A percentile compares a stretch with the other conserved stretches of the same genome.
phyloP scores from a whole-genome alignment of 345 rosid genomes.

The Diplotaxis tenuifolia region DNA sequence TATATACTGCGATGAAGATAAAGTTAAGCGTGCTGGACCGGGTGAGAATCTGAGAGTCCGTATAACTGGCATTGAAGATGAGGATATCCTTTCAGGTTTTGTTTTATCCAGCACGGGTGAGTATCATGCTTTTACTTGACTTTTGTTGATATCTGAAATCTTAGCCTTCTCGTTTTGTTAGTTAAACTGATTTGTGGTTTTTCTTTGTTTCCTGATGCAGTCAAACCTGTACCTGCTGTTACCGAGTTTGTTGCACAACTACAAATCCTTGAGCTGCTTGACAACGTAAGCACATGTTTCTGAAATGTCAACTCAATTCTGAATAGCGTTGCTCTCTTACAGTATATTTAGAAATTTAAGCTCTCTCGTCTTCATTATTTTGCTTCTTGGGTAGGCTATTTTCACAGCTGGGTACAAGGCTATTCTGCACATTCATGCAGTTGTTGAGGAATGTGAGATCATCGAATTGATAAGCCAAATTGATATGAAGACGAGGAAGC shows the following conservation, averaged over 20 bases:
- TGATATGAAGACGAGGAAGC: conserved; percentile 81
- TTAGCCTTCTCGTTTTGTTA: neutral
- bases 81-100: conserved; percentile 83
- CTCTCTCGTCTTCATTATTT: neutral
- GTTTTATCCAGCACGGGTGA: conserved; percentile 81
- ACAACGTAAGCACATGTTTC: conserved; percentile 54
- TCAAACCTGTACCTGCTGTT: conserved; percentile 58
- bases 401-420: conserved; percentile 98
- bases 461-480: conserved; percentile 74
- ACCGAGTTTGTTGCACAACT: conserved; percentile 85
- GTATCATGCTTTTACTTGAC: conserved; percentile 27
- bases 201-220: conserved; percentile 49
- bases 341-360: neutral
- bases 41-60: conserved; percentile 89
- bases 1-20: conserved; percentile 68
- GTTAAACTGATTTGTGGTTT: conserved; percentile 1
- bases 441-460: conserved; percentile 95
- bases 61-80: conserved; percentile 88
- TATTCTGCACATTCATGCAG: conserved; percentile 86
- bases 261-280: conserved; percentile 87
- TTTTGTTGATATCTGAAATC: neutral
- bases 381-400: conserved; percentile 61
- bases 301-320: neutral
- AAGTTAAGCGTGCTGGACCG: conserved; percentile 84
- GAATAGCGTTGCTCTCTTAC: neutral